These are phyloP conservation scores for Xylaria sp. DNA, from an alignment of 2,329 filamentous ascomycete species.

Conservation along the genomic window DNA sequence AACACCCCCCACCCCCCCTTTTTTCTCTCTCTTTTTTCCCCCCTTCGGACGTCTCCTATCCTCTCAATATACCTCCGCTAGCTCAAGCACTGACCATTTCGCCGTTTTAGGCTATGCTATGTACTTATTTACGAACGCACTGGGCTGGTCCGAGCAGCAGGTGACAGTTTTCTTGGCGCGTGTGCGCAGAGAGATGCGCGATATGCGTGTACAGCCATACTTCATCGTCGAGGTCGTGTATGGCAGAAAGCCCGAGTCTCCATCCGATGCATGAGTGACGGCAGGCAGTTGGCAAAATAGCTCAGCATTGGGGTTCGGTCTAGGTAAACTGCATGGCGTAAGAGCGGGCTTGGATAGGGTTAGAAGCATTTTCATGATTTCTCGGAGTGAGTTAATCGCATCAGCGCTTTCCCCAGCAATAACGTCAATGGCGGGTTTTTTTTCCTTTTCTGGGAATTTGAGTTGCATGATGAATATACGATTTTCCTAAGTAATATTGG, in stretches of 20 bases:
- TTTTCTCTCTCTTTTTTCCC: background rate
- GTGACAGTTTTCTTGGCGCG: conserved; percentile 30
- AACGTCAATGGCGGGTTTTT: background rate
- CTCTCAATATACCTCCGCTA: background rate
- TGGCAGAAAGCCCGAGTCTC: conserved; percentile 29
- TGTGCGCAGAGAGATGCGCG: conserved; percentile 33
- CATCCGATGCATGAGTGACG: background rate
- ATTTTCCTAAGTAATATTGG: background rate
- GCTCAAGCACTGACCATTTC: background rate
- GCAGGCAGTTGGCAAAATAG: background rate
- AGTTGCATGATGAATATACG: background rate
- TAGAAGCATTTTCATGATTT: background rate
- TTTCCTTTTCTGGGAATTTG: background rate
- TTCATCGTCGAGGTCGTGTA: conserved; percentile 35
- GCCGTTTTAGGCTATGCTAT: conserved; percentile 36
- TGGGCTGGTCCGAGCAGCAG: conserved; percentile 35
- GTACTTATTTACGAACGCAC: conserved; percentile 35
- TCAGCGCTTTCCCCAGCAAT: background rate
- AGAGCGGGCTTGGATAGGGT: background rate
- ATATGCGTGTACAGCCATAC: conserved; percentile 34
- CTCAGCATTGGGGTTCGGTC: background rate
- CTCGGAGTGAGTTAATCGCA: background rate
- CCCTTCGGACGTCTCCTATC: background rate
- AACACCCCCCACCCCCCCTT: too few relatives aligned
- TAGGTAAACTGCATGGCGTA: background rate